Evolutionary conservation across 2,329 filamentous ascomycete genomes (phyloP), one percentile per base, ranked within the genome.

Genomic region (Aspergillus puulaauensis): DNA sequence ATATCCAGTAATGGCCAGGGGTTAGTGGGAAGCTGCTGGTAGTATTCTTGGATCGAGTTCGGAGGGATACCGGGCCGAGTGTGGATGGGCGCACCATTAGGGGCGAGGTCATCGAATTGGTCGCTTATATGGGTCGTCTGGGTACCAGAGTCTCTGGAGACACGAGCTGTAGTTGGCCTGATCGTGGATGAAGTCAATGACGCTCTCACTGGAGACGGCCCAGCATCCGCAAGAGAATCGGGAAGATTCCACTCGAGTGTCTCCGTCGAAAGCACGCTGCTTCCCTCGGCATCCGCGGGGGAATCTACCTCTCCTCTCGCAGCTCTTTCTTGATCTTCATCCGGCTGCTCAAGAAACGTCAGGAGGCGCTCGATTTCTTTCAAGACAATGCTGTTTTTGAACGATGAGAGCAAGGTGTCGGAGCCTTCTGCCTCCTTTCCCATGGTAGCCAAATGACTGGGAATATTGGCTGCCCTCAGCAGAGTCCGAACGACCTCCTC

Each of bases 291-390:
- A 47, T 72, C 70, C n/a, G 63, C 54, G 11, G 68, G 70, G 14
- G 70, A 70, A 31, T 68, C 65, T 1, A 54, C 61, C 11, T 71
- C 68, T 19, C 60, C 61, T n/a, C 52, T 57, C 45, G 65, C 62
- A 41, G 57, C 64, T 62, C 17, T 73, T 64, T 31, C 70, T 64
- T 49, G 73, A 64, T 59, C 82, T 75, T 73, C 69, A 39, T 73
- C 71, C 0, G 70, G 70, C 24, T 72, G 69, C 44, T 73, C 70
- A 24, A 75, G 50, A 3, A 68, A 50, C 0, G 86, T 85, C 4
- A 90, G 74, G 12, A 89, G 73, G 23, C 80, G 80, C 56, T 88
- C 86, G 47, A 90, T 85, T 50, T 86, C 84, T 59, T 78, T 82
- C 66, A 86, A 83, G 4, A 88, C 82, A 23, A 78, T 78, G 64